Percentiles rank a stretch among this genome's conserved stretches.
phyloP scores from a whole-genome alignment of 495 filamentous ascomycete species.

The Penicillium paradoxum region DNA sequence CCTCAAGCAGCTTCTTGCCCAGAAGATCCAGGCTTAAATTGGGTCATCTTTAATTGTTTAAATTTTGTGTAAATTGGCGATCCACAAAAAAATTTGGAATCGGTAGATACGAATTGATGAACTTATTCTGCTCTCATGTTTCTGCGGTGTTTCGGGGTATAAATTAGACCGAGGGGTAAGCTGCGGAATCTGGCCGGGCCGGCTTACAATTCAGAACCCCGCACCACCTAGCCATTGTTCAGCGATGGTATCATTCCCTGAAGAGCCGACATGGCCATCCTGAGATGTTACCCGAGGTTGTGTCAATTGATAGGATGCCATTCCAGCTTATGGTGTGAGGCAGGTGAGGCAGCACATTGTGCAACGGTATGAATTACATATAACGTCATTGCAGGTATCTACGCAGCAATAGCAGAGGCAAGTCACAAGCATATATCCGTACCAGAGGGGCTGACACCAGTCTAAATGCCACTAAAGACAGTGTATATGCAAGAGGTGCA shows the following conservation, averaged over 20 bases:
- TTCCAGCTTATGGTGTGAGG: too few relatives aligned
- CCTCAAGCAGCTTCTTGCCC: constrained; percentile 84
- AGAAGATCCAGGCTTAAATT: constrained; percentile 65
- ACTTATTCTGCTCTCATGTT: constrained; percentile 5
- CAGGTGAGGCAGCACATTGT: background rate
- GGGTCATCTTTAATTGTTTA: constrained; percentile 16
- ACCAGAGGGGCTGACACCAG: too few relatives aligned
- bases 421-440: too few relatives aligned
- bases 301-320: background rate
- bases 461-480: too few relatives aligned
- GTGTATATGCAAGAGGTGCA: too few relatives aligned
- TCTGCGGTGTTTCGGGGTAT: background rate
- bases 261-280: background rate
- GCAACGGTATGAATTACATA: background rate
- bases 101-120: constrained; percentile 42
- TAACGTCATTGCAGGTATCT: background rate
- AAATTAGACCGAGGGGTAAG: constrained; percentile 4
- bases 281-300: constrained; percentile 2
- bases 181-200: constrained; percentile 18
- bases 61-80: constrained; percentile 30
- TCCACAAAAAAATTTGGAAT: constrained; percentile 24
- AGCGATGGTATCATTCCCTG: background rate
- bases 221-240: constrained; percentile 9
- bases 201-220: constrained; percentile 30
- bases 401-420: background rate